Conservation (phyloP, 495 filamentous ascomycete genomes). For the Tirmania nivea region DNA sequence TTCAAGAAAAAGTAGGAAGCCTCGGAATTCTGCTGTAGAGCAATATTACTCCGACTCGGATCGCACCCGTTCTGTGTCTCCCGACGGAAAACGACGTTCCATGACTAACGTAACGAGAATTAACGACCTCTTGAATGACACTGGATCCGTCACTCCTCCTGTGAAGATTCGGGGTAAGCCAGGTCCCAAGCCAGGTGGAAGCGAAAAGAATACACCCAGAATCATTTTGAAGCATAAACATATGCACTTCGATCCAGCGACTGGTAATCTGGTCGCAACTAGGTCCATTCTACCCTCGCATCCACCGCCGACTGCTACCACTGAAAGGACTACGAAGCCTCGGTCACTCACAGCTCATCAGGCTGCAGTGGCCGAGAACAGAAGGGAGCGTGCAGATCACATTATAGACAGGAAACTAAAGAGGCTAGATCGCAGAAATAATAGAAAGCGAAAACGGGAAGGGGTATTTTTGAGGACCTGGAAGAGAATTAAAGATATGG, state of each 20-base stretch:
- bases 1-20: not conserved
- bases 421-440: conserved; percentile 36
- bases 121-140: conserved; percentile 8
- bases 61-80: conserved; percentile 16
- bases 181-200: not conserved
- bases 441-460: conserved; percentile 35
- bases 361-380: conserved; percentile 71
- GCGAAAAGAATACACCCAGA: not conserved
- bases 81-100: conserved; percentile 9
- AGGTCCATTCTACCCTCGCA: conserved; percentile 22
- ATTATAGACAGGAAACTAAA: conserved; percentile 57
- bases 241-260: conserved; percentile 5
- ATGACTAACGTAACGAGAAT: conserved; percentile 10
- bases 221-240: not conserved
- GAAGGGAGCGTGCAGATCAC: conserved; percentile 69
- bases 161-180: not conserved
- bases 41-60: not conserved
- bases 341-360: conserved; percentile 85
- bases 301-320: conserved; percentile 26
- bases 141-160: not conserved
- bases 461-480: conserved; percentile 46
- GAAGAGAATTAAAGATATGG: conserved; percentile 41
- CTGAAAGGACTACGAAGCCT: conserved; percentile 21
- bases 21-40: not conserved
- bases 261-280: conserved; percentile 13